A percentile compares a stretch with the other conserved stretches of the same genome.
These are phyloP conservation scores for Penicillium soppii DNA, from an alignment of 495 filamentous ascomycete species.

Conservation along the genomic window DNA sequence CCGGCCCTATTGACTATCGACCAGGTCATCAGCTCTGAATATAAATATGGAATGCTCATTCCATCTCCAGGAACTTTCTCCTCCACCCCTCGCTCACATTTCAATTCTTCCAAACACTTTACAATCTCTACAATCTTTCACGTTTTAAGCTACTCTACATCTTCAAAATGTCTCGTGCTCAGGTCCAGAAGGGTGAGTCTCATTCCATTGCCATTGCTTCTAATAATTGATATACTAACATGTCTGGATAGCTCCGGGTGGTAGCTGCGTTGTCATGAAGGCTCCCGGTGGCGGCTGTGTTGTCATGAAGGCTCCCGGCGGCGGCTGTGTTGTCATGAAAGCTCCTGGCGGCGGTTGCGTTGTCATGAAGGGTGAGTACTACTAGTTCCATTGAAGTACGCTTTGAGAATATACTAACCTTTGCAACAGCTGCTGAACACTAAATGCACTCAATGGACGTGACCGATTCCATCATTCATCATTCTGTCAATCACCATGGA, in stretches of 20 bases:
- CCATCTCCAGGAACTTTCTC: slow-evolving; percentile 12
- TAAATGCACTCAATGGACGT: slow-evolving; percentile 19
- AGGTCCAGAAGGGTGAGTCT: slow-evolving; percentile 34
- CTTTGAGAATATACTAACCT: background rate
- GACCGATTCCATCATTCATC: slow-evolving; percentile 4
- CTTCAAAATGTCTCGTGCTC: slow-evolving; percentile 36
- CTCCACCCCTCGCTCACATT: slow-evolving; percentile 14
- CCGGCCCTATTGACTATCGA: background rate
- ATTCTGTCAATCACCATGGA: background rate
- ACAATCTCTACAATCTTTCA: slow-evolving; percentile 22
- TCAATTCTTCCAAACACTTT: slow-evolving; percentile 13
- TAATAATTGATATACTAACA: slow-evolving; percentile 11
- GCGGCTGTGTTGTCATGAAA: slow-evolving; percentile 4
- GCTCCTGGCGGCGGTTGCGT: slow-evolving; percentile 6
- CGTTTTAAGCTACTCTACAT: slow-evolving; percentile 25
- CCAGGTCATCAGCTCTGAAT: background rate
- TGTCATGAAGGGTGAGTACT: slow-evolving; percentile 2
- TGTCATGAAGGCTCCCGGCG: slow-evolving; percentile 5
- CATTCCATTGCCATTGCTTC: background rate
- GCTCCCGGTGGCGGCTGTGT: background rate
- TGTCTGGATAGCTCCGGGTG: slow-evolving; percentile 32
- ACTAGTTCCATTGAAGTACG: background rate
- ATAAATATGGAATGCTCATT: slow-evolving; percentile 8
- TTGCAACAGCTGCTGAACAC: background rate
- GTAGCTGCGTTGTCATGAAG: slow-evolving; percentile 41